A percentile compares a stretch with the other conserved stretches of the same genome.
Evolutionary conservation across 139 green algal species (phyloP).

Genomic region (Picochlorum sp.): DNA sequence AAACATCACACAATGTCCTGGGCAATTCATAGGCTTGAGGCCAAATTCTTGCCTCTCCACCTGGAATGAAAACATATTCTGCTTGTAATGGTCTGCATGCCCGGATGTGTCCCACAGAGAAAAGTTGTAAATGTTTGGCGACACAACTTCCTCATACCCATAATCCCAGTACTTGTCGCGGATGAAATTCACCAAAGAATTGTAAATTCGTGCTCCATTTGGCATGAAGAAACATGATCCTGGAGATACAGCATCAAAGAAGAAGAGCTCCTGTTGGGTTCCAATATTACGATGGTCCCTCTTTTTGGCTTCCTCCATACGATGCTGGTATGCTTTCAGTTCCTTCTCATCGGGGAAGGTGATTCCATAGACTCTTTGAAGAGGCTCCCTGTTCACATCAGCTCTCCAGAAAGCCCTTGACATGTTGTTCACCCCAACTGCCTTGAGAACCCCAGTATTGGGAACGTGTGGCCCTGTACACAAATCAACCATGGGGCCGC

Average conservation of each 20-base stretch:
- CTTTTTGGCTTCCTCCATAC: conserved; percentile 96
- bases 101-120: conserved; percentile 91
- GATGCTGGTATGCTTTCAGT: conserved; percentile 92
- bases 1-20: conserved; percentile 97
- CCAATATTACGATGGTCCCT: conserved; percentile 91
- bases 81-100: conserved; percentile 94
- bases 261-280: conserved; percentile 87
- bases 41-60: conserved; percentile 93
- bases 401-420: conserved; percentile 82
- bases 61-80: conserved; percentile 97
- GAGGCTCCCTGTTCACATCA: conserved; percentile 65
- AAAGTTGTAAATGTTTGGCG: conserved; percentile 99
- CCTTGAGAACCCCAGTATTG: conserved; percentile 77
- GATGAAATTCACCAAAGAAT: conserved; percentile 73
- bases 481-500: conserved; percentile 94
- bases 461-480: conserved; percentile 91
- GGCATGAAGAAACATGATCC: conserved; percentile 94
- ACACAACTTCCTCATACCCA: conserved; percentile 94
- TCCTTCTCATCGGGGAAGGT: conserved; percentile 90
- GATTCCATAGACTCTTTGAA: conserved; percentile 94
- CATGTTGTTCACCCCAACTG: conserved; percentile 61
- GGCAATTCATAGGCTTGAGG: conserved; percentile 99
- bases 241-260: conserved; percentile 88
- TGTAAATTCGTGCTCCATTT: conserved; percentile 87
- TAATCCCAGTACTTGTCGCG: conserved; percentile 91